Evolutionary conservation across 345 rosid genomes (phyloP).

Genomic region (Eucalyptus sp.): DNA sequence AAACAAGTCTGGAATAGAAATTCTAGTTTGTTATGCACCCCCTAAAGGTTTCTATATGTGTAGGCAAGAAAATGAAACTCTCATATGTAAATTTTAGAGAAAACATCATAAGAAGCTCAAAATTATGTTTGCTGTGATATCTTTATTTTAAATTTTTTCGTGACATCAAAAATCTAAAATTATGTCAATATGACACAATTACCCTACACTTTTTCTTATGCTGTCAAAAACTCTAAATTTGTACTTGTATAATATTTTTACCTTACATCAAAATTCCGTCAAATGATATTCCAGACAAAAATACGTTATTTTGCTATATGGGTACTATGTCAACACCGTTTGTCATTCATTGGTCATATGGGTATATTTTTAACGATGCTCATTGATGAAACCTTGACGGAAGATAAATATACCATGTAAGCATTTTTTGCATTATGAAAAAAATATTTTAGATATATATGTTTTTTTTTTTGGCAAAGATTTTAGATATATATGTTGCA

Average conservation of each 20-base stretch:
- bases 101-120: neutral
- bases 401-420: no score
- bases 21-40: no score
- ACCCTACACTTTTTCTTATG: neutral
- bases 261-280: neutral
- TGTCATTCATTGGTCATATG: neutral
- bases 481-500: neutral
- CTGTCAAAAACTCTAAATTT: neutral
- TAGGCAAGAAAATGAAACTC: neutral
- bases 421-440: neutral
- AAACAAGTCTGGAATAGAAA: no score
- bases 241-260: neutral
- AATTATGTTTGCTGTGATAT: accelerated
- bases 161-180: neutral
- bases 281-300: neutral
- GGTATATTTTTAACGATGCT: no score
- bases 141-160: neutral
- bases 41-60: neutral
- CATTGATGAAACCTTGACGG: no score
- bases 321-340: neutral
- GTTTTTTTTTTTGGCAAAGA: neutral
- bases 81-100: neutral
- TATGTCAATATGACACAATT: neutral
- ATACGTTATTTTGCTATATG: accelerated
- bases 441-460: neutral